Conservation (phyloP, 495 filamentous ascomycete genomes). For the Hypomontagnella monticulosa region DNA sequence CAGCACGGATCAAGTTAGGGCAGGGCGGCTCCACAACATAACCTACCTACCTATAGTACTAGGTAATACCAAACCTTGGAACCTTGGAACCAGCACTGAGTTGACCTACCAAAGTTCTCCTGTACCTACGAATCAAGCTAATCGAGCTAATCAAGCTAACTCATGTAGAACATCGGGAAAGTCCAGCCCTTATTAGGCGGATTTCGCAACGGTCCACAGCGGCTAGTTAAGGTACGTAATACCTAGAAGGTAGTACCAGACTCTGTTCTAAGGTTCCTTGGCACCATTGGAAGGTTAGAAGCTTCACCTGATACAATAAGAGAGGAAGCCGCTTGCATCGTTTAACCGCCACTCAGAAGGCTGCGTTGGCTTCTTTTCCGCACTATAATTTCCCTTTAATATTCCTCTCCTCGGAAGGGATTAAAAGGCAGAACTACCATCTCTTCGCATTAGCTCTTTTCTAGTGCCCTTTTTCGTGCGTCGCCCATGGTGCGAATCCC, state of each 20-base stretch:
- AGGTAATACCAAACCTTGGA: background rate
- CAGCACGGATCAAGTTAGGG: conserved; percentile 34
- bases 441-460: no score
- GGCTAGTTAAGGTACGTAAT: conserved; percentile 13
- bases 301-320: background rate
- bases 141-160: no score
- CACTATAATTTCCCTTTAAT: conserved; percentile 21
- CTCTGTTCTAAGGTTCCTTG: no score
- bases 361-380: conserved; percentile 3
- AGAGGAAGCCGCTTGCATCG: conserved; percentile 15
- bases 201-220: conserved; percentile 17
- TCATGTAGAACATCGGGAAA: conserved; percentile 1
- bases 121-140: no score
- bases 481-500: no score
- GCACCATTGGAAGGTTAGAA: background rate
- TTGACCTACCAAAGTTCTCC: no score
- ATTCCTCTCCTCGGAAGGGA: conserved; percentile 2
- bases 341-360: conserved; percentile 40
- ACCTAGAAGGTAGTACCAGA: no score
- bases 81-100: no score
- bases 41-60: background rate
- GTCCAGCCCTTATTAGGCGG: conserved; percentile 19
- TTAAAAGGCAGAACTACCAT: no score
- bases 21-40: conserved; percentile 33
- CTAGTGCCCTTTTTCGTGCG: no score